Percentiles rank a stretch among this genome's conserved stretches.
phyloP scores from a whole-genome alignment of 805 yeast genomes.

The Tanozyma kutaoensis region DNA sequence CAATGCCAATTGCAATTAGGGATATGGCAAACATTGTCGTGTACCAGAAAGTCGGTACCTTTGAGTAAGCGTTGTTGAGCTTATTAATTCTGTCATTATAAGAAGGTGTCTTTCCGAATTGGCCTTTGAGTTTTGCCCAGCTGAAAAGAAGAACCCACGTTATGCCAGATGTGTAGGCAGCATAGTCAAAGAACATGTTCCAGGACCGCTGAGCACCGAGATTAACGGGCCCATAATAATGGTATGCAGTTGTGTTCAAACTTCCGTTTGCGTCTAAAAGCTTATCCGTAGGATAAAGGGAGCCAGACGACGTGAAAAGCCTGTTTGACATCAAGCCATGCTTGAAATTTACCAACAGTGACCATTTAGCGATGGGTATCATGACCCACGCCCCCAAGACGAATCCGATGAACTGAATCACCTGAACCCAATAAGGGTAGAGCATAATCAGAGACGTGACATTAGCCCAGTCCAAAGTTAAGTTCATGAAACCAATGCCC shows the following conservation, averaged over 20 bases:
- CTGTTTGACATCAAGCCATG: conserved; percentile 35
- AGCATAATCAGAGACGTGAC: conserved; percentile 37
- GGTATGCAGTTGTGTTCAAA: conserved; percentile 34
- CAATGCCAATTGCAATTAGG: conserved; percentile 1
- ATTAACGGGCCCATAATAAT: conserved; percentile 28
- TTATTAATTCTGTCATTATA: conserved; percentile 31
- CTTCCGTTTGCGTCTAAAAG: conserved; percentile 24
- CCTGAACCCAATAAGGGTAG: conserved; percentile 39
- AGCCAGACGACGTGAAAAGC: conserved; percentile 23
- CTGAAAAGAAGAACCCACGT: conserved; percentile 31
- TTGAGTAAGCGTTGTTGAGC: conserved; percentile 21
- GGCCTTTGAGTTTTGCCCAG: conserved; percentile 6
- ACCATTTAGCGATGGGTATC: conserved; percentile 36
- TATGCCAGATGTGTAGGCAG: conserved; percentile 35
- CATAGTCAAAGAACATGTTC: conserved; percentile 40
- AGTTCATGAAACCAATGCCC: conserved; percentile 36
- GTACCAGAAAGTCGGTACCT: conserved; percentile 34
- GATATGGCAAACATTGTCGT: conserved; percentile 18
- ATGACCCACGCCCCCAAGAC: conserved; percentile 33
- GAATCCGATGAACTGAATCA: conserved; percentile 34
- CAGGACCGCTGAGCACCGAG: conserved; percentile 36
- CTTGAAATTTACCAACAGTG: conserved; percentile 12
- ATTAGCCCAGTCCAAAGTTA: conserved; percentile 40
- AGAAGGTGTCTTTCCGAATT: conserved; percentile 1
- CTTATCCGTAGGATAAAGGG: conserved; percentile 26